Evolutionary conservation across 1,284 basidiomycete genomes (phyloP), one percentile per base, ranked within the genome.

Genomic region (Bondarzewia mesenterica): DNA sequence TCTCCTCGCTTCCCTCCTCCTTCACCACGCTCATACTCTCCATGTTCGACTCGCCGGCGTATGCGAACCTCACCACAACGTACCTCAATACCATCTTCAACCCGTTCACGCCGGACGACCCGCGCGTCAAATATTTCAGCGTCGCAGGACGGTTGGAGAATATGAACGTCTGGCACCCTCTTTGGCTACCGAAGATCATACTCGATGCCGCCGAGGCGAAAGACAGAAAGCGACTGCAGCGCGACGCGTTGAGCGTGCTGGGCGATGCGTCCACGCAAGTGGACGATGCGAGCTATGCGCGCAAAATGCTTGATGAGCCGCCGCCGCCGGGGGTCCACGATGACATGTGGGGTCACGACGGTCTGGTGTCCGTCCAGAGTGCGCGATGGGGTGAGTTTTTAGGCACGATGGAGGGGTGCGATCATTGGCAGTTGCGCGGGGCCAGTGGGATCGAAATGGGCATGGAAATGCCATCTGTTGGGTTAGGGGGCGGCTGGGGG

Each of bases 341-440:
- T 26, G 71, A 68, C 23, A 69, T 86, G 55, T 88, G 89, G 79
- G 95, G 95, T 2, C 97, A 98, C 63, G 96, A 99, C 61, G 94
- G 93, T 0, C 73, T 99, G 14, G 95, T 99, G 16, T 89, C 86
- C 10, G 77, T 99, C 14, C 81, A 87, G 54, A 89, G 85, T 56
- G 90, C 93, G 14, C 82, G 82, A 57, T 96, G 93, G 93, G 93
- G 93, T 21, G 89, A 93, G 60, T 95, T 93, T 65, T 68, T 99
- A 15, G 95, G 95, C 4, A 80, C 84, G 18, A 74, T 99, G 61
- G 89, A 96, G 54, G 87, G 85, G 2, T 89, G 84, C 57, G 94
- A 99, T 70, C 96, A 99, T 63, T 99, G 96, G 96, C 90, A 96
- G 59, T 75, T 98, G 59, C 72, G 96, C 49, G 96, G 96, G 0